Base-by-base conservation (phyloP, 2,329 filamentous ascomycete genomes). In the Acrodontium crateriforme region DNA sequence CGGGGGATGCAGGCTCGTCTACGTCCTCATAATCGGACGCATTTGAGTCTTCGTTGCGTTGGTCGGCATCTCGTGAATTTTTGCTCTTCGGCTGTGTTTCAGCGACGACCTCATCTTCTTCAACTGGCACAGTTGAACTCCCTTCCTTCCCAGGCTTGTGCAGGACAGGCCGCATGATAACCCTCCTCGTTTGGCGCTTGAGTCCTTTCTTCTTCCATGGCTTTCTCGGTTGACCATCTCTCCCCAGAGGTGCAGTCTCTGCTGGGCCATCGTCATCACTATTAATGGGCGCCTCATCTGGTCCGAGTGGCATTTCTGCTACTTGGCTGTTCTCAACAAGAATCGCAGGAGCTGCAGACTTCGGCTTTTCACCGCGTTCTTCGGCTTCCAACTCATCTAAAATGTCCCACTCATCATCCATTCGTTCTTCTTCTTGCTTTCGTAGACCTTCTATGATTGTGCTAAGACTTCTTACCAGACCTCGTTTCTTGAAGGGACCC, bases 131-230 rank as follows among this genome's bases (percentile, higher is more conserved):
- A 3, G 16, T 25, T 7, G 13, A 18, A 7, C 32, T 29, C 14
- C 40, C 35, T 11, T 39, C 45, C 30, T 50, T 51, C 32, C 38
- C 35, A 9, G 49, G 27, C 23, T 45, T 48, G 28, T 50, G 46
- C 14, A 47, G 13, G 7, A 50, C 45, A 7, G 50, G 50, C 37
- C 40, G 40, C 45, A 52, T 80, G 34, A 74, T 83, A 30, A 69
- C 64, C 25, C 65, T 61, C 36, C 74, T 64, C 3, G 81, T 87
- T 30, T 79, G 82, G 35, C 81, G 65, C 60, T 89, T 89, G 49
- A 80, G 69, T 0, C 79, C 80, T 59, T 80, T 81, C 67, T 89
- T 89, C 63, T 85, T 87, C 61, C 69, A 87, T 2, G 70, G 54
- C 29, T 65, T 69, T 19, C 73, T 50, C 2, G 73, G 73, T 36